phyloP scores from a whole-genome alignment of 2,329 filamentous ascomycete species.

The Hirsutella minnesotensis region DNA sequence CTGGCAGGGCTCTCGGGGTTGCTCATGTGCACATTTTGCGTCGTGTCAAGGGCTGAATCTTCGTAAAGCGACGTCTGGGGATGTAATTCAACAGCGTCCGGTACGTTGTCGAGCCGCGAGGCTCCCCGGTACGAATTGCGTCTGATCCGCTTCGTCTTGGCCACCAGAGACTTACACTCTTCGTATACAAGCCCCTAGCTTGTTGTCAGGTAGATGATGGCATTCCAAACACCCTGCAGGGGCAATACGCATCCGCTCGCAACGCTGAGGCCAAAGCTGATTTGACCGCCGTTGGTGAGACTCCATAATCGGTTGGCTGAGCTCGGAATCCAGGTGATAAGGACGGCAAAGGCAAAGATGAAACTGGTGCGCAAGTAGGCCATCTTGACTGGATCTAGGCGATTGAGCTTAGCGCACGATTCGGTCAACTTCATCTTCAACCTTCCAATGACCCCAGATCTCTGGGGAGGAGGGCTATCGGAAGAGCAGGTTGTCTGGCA shows the following conservation, averaged over 20 bases:
- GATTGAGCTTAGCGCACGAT: constrained; percentile 19
- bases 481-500: constrained; percentile 18
- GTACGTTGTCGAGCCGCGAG: constrained; percentile 15
- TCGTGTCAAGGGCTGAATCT: constrained; percentile 2
- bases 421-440: constrained; percentile 15
- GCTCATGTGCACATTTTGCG: too few relatives aligned
- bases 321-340: constrained; percentile 52
- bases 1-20: too few relatives aligned
- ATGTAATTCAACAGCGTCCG: constrained; percentile 10
- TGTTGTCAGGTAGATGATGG: constrained; percentile 61
- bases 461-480: constrained; percentile 5
- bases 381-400: constrained; percentile 43
- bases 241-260: constrained; percentile 61
- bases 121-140: constrained; percentile 4
- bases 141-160: constrained; percentile 4
- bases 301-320: constrained; percentile 64
- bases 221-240: constrained; percentile 71
- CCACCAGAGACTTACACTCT: constrained; percentile 10
- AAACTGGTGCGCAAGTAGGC: constrained; percentile 49
- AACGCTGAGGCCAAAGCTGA: constrained; percentile 54
- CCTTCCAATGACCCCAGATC: constrained; percentile 9
- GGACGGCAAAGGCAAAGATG: constrained; percentile 45
- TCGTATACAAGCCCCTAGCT: constrained; percentile 31
- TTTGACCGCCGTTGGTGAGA: constrained; percentile 35
- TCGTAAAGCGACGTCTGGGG: constrained; percentile 11